phyloP scores from a whole-genome alignment of 768 basidiomycete genomes.

The Lentinus brumalis region DNA sequence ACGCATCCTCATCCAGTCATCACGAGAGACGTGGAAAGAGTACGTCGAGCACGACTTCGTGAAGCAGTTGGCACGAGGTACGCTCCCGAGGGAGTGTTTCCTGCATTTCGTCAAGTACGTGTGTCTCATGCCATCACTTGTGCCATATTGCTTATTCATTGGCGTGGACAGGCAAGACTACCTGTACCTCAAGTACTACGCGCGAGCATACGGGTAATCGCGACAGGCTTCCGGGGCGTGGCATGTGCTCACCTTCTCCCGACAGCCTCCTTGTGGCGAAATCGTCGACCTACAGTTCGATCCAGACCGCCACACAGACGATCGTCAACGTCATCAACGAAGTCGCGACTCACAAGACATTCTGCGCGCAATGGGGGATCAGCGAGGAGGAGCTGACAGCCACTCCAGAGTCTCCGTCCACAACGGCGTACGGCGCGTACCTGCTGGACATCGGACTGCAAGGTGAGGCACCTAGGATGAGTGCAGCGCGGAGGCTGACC shows the following conservation, averaged over 20 bases:
- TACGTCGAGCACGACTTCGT: conserved; percentile 90
- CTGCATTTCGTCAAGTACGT: conserved; percentile 82
- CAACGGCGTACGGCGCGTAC: conserved; percentile 86
- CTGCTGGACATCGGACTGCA: conserved; percentile 76
- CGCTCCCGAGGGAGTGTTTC: conserved; percentile 65
- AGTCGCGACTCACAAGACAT: conserved; percentile 67
- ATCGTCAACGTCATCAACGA: conserved; percentile 69
- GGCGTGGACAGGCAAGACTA: conserved; percentile 70
- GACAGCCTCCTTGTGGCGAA: conserved; percentile 77
- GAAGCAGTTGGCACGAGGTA: conserved; percentile 69
- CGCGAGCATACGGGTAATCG: conserved; percentile 70
- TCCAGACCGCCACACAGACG: conserved; percentile 62
- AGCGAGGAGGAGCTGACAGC: conserved; percentile 56
- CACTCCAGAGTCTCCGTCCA: conserved; percentile 68
- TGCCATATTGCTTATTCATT: neutral
- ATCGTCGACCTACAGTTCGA: conserved; percentile 61
- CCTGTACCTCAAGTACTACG: conserved; percentile 80
- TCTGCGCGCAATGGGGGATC: conserved; percentile 74
- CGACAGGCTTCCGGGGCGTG: neutral
- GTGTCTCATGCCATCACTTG: neutral
- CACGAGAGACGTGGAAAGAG: conserved; percentile 59
- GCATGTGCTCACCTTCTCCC: neutral
- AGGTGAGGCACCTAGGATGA: conserved; percentile 41
- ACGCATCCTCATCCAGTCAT: conserved; percentile 60
- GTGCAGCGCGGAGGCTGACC: neutral